phyloP scores from a whole-genome alignment of 441 rosid species.

The Brassica hybrid region DNA sequence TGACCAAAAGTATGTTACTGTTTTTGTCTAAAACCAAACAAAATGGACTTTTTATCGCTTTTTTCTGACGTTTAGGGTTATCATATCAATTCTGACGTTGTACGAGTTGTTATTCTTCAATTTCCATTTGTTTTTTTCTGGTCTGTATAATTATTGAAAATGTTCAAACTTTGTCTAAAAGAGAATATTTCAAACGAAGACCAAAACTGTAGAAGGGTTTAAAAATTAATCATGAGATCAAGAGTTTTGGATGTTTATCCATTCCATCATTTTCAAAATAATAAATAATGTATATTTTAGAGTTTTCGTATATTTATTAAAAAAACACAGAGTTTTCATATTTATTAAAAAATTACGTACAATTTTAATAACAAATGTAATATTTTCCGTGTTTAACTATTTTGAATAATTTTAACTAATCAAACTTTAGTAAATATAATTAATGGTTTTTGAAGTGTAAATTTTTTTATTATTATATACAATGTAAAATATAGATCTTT shows the following conservation, averaged over 20 bases:
- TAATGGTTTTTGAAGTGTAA: no score
- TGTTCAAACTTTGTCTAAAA: background rate
- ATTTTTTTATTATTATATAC: no score
- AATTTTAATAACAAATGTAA: no score
- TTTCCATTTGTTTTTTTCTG: background rate
- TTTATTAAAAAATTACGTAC: no score
- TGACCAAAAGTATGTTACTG: conserved; percentile 45
- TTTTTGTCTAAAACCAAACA: conserved; percentile 40
- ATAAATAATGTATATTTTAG: no score
- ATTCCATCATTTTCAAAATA: no score
- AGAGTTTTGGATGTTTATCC: background rate
- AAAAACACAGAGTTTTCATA: no score
- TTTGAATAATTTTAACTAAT: no score
- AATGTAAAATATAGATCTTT: no score
- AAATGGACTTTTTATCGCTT: conserved; percentile 32
- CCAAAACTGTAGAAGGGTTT: background rate
- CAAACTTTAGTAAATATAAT: no score
- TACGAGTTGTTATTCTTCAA: conserved; percentile 27
- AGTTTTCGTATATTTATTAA: no score
- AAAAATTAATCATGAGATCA: background rate
- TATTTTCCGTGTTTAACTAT: no score
- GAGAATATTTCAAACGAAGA: background rate
- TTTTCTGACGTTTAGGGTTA: conserved; percentile 19
- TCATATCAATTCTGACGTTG: conserved; percentile 25
- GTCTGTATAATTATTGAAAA: conserved; percentile 7